phyloP scores from a whole-genome alignment of 179 eudicot genomes.

The Spinacia oleracea region DNA sequence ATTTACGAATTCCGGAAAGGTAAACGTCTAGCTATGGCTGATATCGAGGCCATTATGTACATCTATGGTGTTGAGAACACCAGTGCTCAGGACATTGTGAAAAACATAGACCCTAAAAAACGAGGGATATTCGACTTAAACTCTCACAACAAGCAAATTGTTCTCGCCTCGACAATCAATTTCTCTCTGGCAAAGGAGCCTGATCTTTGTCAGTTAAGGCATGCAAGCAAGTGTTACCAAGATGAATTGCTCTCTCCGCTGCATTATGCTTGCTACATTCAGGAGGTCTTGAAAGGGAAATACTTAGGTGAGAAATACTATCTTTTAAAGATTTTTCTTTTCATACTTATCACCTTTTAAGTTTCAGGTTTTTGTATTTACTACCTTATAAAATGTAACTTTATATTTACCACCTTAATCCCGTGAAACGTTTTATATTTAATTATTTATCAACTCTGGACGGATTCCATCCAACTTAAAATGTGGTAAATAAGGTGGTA shows the following conservation, averaged over 20 bases:
- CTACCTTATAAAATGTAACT: too few relatives aligned
- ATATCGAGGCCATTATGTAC: slow-evolving; percentile 9
- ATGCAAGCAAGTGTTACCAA: slow-evolving; percentile 16
- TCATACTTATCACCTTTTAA: too few relatives aligned
- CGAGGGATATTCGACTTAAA: slow-evolving; percentile 5
- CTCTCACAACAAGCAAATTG: slow-evolving; percentile 13
- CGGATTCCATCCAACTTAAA: too few relatives aligned
- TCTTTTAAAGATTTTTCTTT: too few relatives aligned
- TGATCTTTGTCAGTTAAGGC: slow-evolving; percentile 3
- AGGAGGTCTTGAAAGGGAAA: background rate
- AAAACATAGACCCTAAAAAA: slow-evolving; percentile 7
- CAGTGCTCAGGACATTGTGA: slow-evolving; percentile 1
- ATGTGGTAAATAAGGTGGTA: too few relatives aligned
- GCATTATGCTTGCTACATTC: slow-evolving; percentile 10
- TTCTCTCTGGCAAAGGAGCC: slow-evolving; percentile 5
- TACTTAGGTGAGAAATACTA: background rate
- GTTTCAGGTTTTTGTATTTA: too few relatives aligned
- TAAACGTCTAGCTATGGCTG: background rate
- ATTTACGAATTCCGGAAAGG: background rate
- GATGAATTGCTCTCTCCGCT: slow-evolving; percentile 1
- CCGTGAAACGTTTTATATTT: too few relatives aligned
- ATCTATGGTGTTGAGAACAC: slow-evolving; percentile 10
- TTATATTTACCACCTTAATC: too few relatives aligned
- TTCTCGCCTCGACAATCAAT: slow-evolving; percentile 1
- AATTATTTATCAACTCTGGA: too few relatives aligned